Conservation (phyloP, 306 rosid genomes). For the Ceratonia siliqua region DNA sequence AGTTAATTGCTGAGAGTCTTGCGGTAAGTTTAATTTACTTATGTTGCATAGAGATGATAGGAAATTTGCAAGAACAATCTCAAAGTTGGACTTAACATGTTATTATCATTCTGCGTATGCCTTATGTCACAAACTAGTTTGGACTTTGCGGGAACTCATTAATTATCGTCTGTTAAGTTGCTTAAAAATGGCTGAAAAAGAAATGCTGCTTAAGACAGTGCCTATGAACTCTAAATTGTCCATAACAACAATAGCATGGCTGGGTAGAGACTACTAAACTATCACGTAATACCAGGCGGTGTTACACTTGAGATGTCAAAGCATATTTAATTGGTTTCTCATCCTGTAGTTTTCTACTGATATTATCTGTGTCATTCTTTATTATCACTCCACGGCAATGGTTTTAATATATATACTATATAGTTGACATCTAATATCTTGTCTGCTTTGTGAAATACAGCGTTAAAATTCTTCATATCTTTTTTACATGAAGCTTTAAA, state of each 20-base stretch:
- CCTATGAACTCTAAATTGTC: too few species aligned
- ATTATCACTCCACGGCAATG: too few species aligned
- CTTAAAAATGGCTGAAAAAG: neutral
- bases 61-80: neutral
- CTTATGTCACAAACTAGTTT: neutral
- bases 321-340: too few species aligned
- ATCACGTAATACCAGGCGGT: too few species aligned
- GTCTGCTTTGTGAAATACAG: neutral
- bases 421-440: neutral
- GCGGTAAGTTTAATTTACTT: conserved; percentile 59
- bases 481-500: neutral
- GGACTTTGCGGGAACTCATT: too few species aligned
- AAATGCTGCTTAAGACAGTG: neutral
- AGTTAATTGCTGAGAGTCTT: conserved; percentile 93
- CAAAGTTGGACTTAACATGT: neutral
- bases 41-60: neutral
- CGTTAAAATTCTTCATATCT: neutral
- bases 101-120: neutral
- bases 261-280: too few species aligned
- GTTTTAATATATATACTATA: neutral
- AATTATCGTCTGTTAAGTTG: neutral
- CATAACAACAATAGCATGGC: too few species aligned
- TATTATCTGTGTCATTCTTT: too few species aligned
- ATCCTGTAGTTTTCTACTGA: too few species aligned
- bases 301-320: too few species aligned